A percentile compares a stretch with the other conserved stretches of the same genome.
These are phyloP conservation scores for Penicillium sp. DNA, from an alignment of 2,329 filamentous ascomycete genomes.

Conservation along the genomic window DNA sequence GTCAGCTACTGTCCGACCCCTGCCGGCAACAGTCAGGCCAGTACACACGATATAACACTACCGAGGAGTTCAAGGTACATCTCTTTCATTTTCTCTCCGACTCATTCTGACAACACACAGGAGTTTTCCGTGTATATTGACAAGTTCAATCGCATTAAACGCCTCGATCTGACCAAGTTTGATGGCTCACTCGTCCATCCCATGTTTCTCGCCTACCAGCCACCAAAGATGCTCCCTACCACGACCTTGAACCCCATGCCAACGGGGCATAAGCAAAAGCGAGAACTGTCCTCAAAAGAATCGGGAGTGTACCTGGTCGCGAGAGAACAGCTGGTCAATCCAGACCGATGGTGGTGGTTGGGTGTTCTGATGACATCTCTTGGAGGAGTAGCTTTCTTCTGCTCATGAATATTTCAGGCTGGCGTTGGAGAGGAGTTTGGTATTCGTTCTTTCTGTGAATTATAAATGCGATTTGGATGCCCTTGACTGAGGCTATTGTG, in stretches of 20 bases:
- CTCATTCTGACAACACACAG: slow-evolving; percentile 23
- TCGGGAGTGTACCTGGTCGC: slow-evolving; percentile 22
- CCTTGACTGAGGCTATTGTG: slow-evolving; percentile 14
- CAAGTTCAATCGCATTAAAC: slow-evolving; percentile 58
- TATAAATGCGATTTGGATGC: slow-evolving; percentile 1
- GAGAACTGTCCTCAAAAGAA: slow-evolving; percentile 8
- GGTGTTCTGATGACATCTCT: slow-evolving; percentile 47
- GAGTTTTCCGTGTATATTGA: slow-evolving; percentile 50
- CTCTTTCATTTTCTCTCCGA: neutral
- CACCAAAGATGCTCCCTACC: slow-evolving; percentile 68
- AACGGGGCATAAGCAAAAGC: slow-evolving; percentile 33
- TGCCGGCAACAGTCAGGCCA: slow-evolving; percentile 54
- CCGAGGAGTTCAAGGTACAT: slow-evolving; percentile 59
- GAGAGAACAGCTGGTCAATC: slow-evolving; percentile 34
- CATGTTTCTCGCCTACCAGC: slow-evolving; percentile 62
- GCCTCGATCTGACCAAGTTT: slow-evolving; percentile 62
- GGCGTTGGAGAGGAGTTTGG: neutral
- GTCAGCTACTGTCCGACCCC: slow-evolving; percentile 64
- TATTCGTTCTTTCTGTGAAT: slow-evolving; percentile 3
- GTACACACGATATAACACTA: slow-evolving; percentile 66
- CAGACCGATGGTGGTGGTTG: slow-evolving; percentile 48
- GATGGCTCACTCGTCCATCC: slow-evolving; percentile 66
- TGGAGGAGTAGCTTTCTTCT: slow-evolving; percentile 40
- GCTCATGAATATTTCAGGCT: slow-evolving; percentile 19
- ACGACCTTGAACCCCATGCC: slow-evolving; percentile 59